Evolutionary conservation across 2,329 filamentous ascomycete species (phyloP).

Genomic region (Sarocladiaceae sp.): DNA sequence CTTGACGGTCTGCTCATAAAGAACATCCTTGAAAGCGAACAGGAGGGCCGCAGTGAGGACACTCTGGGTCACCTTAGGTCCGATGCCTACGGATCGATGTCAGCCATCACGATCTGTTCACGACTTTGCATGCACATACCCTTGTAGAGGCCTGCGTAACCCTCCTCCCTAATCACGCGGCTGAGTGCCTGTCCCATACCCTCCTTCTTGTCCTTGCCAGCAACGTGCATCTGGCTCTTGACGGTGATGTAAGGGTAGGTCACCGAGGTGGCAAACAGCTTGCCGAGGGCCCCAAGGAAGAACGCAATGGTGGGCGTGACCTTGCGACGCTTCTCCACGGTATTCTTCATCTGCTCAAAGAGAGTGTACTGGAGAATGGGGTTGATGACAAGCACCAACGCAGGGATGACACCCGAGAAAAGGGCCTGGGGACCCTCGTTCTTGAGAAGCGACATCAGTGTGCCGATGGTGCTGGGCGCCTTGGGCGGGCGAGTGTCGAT

Average conservation of each 20-base stretch:
- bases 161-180: conserved; percentile 81
- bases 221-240: conserved; percentile 96
- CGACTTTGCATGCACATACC: conserved; percentile 48
- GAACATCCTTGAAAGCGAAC: conserved; percentile 95
- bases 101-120: conserved; percentile 10
- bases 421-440: conserved; percentile 82
- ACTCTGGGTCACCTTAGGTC: conserved; percentile 93
- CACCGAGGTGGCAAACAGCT: conserved; percentile 87
- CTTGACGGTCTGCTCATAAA: conserved; percentile 78
- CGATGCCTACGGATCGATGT: conserved; percentile 62
- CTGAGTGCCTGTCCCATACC: conserved; percentile 74
- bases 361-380: conserved; percentile 98
- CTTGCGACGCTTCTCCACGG: conserved; percentile 66
- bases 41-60: conserved; percentile 94
- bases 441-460: conserved; percentile 72
- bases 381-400: conserved; percentile 92
- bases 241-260: conserved; percentile 99
- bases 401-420: conserved; percentile 89
- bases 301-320: conserved; percentile 87
- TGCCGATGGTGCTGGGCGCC: conserved; percentile 71
- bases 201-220: conserved; percentile 71
- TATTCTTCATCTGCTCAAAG: conserved; percentile 96
- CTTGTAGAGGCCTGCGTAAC: conserved; percentile 89
- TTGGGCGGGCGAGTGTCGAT: conserved; percentile 21
- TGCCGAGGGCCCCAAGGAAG: conserved; percentile 85